Conservation (phyloP, 2,329 filamentous ascomycete genomes). For the Clonostachys rhizophaga region DNA sequence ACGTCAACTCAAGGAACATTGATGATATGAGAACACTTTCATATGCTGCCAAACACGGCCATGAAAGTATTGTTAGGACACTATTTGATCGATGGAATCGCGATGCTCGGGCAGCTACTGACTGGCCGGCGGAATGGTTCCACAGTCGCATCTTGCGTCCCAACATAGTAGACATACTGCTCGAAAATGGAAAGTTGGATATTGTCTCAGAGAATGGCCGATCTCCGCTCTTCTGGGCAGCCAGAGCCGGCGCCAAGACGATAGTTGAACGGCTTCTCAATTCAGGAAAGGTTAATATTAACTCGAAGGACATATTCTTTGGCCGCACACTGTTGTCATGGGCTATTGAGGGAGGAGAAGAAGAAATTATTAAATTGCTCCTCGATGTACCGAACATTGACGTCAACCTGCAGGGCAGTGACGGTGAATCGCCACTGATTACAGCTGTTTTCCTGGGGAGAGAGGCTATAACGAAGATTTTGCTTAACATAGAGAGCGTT, state of each 20-base stretch:
- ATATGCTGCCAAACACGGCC: no score
- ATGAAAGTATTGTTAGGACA: no score
- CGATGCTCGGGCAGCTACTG: no score
- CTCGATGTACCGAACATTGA: background rate
- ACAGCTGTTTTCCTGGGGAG: no score
- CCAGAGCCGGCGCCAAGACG: background rate
- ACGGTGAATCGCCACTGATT: background rate
- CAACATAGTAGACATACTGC: no score
- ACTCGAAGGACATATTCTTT: background rate
- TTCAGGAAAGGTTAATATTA: background rate
- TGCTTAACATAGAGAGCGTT: background rate
- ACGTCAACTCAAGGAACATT: no score
- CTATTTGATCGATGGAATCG: no score
- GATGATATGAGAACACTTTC: no score
- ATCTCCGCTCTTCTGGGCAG: background rate
- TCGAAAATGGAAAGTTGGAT: no score
- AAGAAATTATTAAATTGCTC: no score
- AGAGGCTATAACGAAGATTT: background rate
- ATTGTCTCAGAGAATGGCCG: background rate
- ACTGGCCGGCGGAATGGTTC: no score
- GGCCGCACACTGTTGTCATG: background rate
- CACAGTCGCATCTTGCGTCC: no score
- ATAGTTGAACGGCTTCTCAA: background rate
- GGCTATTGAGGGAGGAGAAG: background rate
- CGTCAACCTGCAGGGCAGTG: background rate